phyloP scores from a whole-genome alignment of 1,284 basidiomycete genomes.

The Filobasidium uniguttulatum region DNA sequence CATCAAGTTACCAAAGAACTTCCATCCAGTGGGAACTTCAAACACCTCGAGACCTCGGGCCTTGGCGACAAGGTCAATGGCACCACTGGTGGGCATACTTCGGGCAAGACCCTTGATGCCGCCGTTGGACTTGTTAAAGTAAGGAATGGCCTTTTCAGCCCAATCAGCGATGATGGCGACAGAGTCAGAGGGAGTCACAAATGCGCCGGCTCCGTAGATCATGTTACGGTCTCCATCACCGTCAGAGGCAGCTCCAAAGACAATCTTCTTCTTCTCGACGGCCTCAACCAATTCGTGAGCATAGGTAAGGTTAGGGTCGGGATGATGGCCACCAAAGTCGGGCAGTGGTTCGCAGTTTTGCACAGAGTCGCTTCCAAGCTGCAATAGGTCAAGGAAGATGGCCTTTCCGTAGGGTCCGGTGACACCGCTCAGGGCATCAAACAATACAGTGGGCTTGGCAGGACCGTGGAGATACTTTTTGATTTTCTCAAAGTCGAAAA shows the following conservation, averaged over 20 bases:
- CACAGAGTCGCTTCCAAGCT: conserved; percentile 62
- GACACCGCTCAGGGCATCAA: conserved; percentile 92
- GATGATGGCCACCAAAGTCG: conserved; percentile 94
- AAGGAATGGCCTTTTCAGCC: conserved; percentile 82
- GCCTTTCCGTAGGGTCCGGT: conserved; percentile 91
- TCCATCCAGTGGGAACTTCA: conserved; percentile 98
- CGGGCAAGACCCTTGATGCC: conserved; percentile 92
- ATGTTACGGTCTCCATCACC: conserved; percentile 98
- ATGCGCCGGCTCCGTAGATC: conserved; percentile 97
- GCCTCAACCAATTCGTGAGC: conserved; percentile 85
- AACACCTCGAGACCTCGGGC: conserved; percentile 87
- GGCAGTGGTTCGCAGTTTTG: conserved; percentile 86
- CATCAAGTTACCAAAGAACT: conserved; percentile 99
- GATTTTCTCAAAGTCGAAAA: conserved; percentile 93
- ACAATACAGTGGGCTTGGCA: conserved; percentile 69
- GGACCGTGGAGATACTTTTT: conserved; percentile 64
- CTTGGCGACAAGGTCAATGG: conserved; percentile 92
- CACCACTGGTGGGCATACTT: conserved; percentile 93
- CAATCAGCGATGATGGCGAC: conserved; percentile 98
- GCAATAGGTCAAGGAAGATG: conserved; percentile 74
- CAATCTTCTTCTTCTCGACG: conserved; percentile 74
- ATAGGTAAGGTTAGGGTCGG: conserved; percentile 97
- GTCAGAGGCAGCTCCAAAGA: conserved; percentile 92
- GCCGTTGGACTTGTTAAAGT: conserved; percentile 60
- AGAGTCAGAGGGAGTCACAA: conserved; percentile 93